A percentile compares a stretch with the other conserved stretches of the same genome.
These are phyloP conservation scores for Berkeleyomyces rouxiae DNA, from an alignment of 2,329 filamentous ascomycete genomes.

Conservation along the genomic window DNA sequence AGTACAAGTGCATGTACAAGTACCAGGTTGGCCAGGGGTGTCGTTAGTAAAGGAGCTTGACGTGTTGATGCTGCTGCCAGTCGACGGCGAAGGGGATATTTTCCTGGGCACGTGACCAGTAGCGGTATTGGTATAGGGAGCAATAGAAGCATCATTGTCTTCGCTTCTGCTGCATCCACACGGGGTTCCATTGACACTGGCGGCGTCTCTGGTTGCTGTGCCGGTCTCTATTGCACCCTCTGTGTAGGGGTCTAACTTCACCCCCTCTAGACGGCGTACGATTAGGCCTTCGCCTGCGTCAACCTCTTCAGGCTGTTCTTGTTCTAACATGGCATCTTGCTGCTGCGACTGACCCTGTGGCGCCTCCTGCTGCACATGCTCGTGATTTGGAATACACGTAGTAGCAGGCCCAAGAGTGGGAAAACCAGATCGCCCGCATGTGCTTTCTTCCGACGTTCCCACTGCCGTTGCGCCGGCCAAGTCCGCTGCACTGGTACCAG, in stretches of 20 bases:
- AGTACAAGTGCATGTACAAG: background rate
- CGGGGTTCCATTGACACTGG: background rate
- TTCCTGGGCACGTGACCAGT: no score
- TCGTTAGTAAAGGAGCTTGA: background rate
- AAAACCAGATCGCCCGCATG: background rate
- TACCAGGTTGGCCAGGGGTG: background rate
- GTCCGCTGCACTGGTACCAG: conserved; percentile 14
- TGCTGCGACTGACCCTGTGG: background rate
- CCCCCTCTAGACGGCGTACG: conserved; percentile 5
- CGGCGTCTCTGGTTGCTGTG: background rate
- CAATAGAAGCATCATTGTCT: background rate
- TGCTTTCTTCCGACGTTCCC: background rate
- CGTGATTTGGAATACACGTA: background rate
- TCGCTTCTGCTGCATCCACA: background rate
- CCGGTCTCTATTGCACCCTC: conserved; percentile 6
- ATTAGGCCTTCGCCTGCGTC: conserved; percentile 2
- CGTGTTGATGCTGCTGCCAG: background rate
- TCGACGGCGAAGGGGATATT: background rate
- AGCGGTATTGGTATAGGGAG: background rate
- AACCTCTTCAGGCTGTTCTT: background rate
- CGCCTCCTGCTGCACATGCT: background rate
- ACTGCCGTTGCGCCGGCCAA: background rate
- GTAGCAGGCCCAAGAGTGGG: background rate
- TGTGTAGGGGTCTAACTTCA: background rate
- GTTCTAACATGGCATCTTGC: background rate